Percentiles rank a stretch among this genome's conserved stretches.
These are phyloP conservation scores for Yamadazyma songkhlaensis DNA, from an alignment of 1,139 yeast species.

Conservation along the genomic window DNA sequence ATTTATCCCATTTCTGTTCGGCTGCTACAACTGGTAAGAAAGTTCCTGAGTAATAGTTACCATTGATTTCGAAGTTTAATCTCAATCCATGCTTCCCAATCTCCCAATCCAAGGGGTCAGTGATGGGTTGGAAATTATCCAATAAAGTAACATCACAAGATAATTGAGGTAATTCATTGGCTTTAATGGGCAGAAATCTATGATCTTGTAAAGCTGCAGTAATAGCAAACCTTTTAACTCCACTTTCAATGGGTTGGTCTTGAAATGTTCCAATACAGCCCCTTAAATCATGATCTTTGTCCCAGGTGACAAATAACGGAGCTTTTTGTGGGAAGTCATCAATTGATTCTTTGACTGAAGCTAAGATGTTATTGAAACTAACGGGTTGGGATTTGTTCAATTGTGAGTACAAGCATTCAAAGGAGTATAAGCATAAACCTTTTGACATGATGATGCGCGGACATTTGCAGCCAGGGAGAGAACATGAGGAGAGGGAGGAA, in stretches of 20 bases:
- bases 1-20: constrained; percentile 84
- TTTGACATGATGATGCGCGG: constrained; percentile 22
- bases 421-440: constrained; percentile 40
- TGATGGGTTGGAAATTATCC: constrained; percentile 53
- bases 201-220: constrained; percentile 73
- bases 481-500: too few relatives aligned
- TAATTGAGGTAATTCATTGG: constrained; percentile 48
- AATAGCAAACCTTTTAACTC: constrained; percentile 61
- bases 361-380: constrained; percentile 17
- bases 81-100: constrained; percentile 82
- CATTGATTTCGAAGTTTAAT: constrained; percentile 43
- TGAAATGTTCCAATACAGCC: constrained; percentile 93
- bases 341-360: constrained; percentile 16
- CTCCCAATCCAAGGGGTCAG: constrained; percentile 65
- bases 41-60: constrained; percentile 59
- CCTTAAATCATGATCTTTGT: constrained; percentile 54
- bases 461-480: background rate
- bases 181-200: constrained; percentile 67
- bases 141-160: constrained; percentile 61
- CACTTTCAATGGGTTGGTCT: constrained; percentile 44
- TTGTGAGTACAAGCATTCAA: constrained; percentile 29
- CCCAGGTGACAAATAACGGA: constrained; percentile 85
- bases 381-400: constrained; percentile 16
- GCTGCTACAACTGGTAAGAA: constrained; percentile 86
- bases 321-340: constrained; percentile 45